These are phyloP conservation scores for Trichomonascaceae sp. DNA, from an alignment of 1,139 yeast genomes.

Conservation along the genomic window DNA sequence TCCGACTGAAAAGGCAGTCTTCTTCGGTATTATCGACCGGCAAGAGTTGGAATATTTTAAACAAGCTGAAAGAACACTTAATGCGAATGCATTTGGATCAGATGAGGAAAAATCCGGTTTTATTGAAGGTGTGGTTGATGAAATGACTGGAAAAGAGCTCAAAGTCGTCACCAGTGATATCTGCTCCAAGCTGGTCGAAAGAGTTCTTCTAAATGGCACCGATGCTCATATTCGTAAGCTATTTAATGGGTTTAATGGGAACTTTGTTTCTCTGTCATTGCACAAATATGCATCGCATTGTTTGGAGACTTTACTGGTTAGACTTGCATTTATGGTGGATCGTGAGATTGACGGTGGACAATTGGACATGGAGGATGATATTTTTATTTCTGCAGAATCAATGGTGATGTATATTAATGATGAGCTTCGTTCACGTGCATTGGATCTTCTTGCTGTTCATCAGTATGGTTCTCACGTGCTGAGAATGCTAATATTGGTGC, in stretches of 20 bases:
- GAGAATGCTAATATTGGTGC: conserved; percentile 60
- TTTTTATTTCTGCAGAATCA: conserved; percentile 52
- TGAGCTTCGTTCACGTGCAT: conserved; percentile 54
- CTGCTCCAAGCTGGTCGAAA: conserved; percentile 86
- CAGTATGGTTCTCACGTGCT: conserved; percentile 80
- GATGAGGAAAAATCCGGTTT: conserved; percentile 71
- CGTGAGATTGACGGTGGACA: conserved; percentile 46
- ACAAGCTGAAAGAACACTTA: conserved; percentile 81
- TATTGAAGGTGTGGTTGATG: conserved; percentile 73
- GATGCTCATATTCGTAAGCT: conserved; percentile 58
- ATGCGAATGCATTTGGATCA: conserved; percentile 70
- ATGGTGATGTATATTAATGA: conserved; percentile 57
- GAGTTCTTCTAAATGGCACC: conserved; percentile 64
- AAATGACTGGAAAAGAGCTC: conserved; percentile 82
- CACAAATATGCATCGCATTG: conserved; percentile 95
- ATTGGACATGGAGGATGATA: conserved; percentile 30
- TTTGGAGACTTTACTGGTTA: conserved; percentile 73
- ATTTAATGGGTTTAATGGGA: conserved; percentile 62
- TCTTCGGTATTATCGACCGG: conserved; percentile 81
- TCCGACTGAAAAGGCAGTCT: conserved; percentile 24
- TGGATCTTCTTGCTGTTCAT: conserved; percentile 57
- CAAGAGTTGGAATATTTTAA: conserved; percentile 85
- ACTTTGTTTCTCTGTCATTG: conserved; percentile 67
- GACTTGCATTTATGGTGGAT: conserved; percentile 72
- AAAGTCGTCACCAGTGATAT: conserved; percentile 91